Base-by-base conservation (phyloP, 805 yeast genomes). In the Hanseniaspora jakobsenii region DNA sequence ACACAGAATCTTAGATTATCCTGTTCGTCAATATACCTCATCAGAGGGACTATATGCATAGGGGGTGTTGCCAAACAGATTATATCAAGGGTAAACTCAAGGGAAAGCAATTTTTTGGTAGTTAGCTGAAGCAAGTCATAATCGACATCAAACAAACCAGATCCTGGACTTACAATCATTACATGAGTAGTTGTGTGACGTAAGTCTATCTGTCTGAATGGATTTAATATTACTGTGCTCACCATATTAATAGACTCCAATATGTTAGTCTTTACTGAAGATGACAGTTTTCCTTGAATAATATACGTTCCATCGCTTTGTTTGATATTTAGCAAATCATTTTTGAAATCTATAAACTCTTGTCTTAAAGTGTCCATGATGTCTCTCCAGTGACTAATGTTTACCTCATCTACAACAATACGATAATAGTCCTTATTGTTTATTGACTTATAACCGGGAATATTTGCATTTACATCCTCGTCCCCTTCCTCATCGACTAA, bases 391-490 rank as follows among this genome's bases (percentile, higher is more conserved):
- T 82, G 78, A 22, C 79, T 71, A 36, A 86, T 82, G 54, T 79
- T 83, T 16, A 85, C 93, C 59, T 89, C 94, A 58, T 91, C 97
- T 2, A 89, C 96, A 1, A 89, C 98, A 22, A 91, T 94, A 39
- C 96, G 67, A 59, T 80, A 91, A 57, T 78, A 87, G 60, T 91
- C 95, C 47, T 72, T 69, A 3, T 86, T 70, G 32, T 77, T 73
- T 35, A 70, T 64, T 7, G 81, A 75, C 44, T 79, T 65, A 52
- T 82, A 89, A 0, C 96, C 94, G 14, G 75, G 75, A 31, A 73
- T 72, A 22, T 80, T 62, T 2, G 75, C 72, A 6, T 64, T 65
- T 71, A 81, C 77, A 29, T 45, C 46, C 10, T 29, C 35, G 7
- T 27, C 39, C 8, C 24, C 38, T 1, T 77, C 70, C 6, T 64